Evolutionary conservation across 805 yeast genomes (phyloP), one percentile per base, ranked within the genome.

Genomic region (Ogataea minuta): DNA sequence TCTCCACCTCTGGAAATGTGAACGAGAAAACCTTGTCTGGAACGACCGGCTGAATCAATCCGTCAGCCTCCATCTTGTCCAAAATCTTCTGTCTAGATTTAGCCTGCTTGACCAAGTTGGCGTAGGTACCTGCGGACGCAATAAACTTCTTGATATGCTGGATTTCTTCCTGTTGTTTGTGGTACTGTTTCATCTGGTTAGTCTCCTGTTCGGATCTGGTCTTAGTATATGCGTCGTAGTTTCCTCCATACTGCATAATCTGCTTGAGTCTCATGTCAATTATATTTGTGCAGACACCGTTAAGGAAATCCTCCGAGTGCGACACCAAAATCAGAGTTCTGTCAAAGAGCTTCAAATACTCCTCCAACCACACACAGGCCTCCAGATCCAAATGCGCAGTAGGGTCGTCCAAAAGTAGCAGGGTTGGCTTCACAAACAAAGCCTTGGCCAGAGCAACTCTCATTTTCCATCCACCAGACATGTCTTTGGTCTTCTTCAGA

Each of bases 391-490:
- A 86, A 71, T 93, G 99, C 39, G 99, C 99, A 52, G 99, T 93
- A 58, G 99, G 99, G 68, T 93, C 99, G 73, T 93, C 99, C 65
- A 93, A 79, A 56, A 93, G 72, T 60, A 93, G 74, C 55, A 93
- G 71, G 36, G 98, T 90, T 62, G 99, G 99, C 74, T 93, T 91
- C 53, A 93, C 98, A 74, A 93, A 93, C 56, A 93, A 76, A 21
- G 99, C 99, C 70, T 93, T 93, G 45, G 96, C 96, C 48, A 93
- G 75, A 31, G 99, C 98, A 47, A 93, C 99, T 72, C 99, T 88
- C 99, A 93, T 93, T 75, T 89, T 89, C 99, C 99, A 93, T 65
- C 99, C 99, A 79, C 99, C 99, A 62, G 97, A 88, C 99, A 93
- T 93, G 63, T 93, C 98, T 69, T 88, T 90, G 59, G 99, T 93